Base-by-base conservation (phyloP, 2,329 filamentous ascomycete species). In the Fusarium stilboides region DNA sequence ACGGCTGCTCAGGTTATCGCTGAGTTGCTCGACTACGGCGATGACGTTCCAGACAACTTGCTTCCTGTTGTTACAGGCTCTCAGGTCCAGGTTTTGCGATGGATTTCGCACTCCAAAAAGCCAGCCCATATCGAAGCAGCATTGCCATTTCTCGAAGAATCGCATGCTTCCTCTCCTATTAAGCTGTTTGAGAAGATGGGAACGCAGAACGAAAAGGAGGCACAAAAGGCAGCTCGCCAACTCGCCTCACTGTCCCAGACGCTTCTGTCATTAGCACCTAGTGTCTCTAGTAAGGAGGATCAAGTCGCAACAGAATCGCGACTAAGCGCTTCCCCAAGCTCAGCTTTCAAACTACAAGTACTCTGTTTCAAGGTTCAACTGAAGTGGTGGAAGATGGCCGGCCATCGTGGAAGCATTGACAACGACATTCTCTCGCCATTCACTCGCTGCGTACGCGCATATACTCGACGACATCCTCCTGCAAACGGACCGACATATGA, bases 361-460 rank as follows among this genome's bases (percentile, higher is more conserved):
- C 77, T 92, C 2, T 91, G 89, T 12, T 83, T 94, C 39, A 83
- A 84, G 24, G 81, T 86, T 9, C 86, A 91, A 31, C 78, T 90
- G n/a, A 80, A 82, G 42, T 92, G 89, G 86, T 94, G 91, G 91
- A 82, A 79, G 42, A 73, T 93, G 59, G 86, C 86, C 8, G 83
- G 84, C 3, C 89, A 92, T 71, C 77, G 85, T 61, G 86, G 86
- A 2, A 85, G 91, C 59, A 75, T 86, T 6, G 86, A 89, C 36
- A 89, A 88, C 58, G 91, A 94, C 15, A 77, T 94, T 8, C 74
- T 91, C n/a, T 82, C 87, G 2, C 91, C 91, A 0, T 86, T 93
- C 49, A 84, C 86, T 1, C 87, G 87, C 52, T 94, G 89, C 67
- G 71, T 92, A 19, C 81, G 84, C 12, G 86, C 91, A 1, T 92